Percentiles rank a stretch among this genome's conserved stretches.
These are phyloP conservation scores for Malus hybrid DNA, from an alignment of 331 rosid genomes.

Conservation along the genomic window DNA sequence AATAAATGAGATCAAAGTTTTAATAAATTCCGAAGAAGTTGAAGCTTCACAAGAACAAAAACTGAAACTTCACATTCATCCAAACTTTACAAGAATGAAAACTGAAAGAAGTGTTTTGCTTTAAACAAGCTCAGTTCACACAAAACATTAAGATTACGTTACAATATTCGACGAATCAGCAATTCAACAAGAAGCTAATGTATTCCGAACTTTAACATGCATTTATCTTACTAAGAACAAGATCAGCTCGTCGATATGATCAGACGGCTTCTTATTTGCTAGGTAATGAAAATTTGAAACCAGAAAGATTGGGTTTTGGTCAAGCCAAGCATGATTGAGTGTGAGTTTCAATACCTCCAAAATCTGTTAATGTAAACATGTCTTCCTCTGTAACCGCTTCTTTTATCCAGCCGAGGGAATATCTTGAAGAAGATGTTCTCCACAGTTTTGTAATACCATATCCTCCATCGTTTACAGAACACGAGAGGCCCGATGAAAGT, in stretches of 20 bases:
- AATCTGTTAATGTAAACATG: not conserved
- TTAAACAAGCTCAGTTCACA: not conserved
- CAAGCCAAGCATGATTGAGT: no score
- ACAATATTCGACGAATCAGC: no score
- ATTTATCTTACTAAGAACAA: not conserved
- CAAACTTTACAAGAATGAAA: not conserved
- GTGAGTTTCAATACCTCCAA: no score
- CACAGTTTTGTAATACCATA: not conserved
- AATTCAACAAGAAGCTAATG: no score
- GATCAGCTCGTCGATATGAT: not conserved
- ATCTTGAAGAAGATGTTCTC: not conserved
- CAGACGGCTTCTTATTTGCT: not conserved
- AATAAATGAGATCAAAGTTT: no score
- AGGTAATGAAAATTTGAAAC: no score
- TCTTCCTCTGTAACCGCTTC: not conserved
- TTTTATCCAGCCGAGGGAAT: not conserved
- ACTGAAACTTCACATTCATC: no score
- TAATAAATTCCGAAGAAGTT: no score
- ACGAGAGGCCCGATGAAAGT: not conserved
- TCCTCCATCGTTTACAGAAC: constrained; percentile 6
- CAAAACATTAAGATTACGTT: no score
- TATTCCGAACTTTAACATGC: not conserved
- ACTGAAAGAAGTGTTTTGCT: not conserved
- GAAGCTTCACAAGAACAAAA: not conserved
- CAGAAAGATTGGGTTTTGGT: no score